Conservation (phyloP, 1,284 basidiomycete genomes). For the Fereydounia khargensis region DNA sequence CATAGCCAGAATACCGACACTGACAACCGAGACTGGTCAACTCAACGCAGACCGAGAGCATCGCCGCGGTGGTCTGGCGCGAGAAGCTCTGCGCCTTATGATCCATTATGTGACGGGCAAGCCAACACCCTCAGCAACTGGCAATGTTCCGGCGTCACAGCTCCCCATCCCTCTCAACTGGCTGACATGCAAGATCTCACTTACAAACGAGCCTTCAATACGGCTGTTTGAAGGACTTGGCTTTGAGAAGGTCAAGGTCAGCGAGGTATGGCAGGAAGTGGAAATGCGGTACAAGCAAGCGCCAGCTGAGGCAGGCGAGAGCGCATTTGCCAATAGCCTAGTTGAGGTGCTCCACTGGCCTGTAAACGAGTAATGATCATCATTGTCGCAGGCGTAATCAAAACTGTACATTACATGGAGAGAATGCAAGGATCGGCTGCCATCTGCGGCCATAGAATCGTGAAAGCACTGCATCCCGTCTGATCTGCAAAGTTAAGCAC, state of each 20-base stretch:
- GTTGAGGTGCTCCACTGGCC: background rate
- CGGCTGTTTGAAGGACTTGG: conserved; percentile 38
- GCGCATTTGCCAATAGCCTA: too few relatives aligned
- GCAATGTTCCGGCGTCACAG: background rate
- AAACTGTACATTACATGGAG: background rate
- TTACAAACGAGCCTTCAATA: conserved; percentile 28
- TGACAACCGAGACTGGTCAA: background rate
- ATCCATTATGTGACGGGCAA: conserved; percentile 58
- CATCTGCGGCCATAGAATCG: background rate
- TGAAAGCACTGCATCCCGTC: background rate
- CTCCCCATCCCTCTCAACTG: conserved; percentile 21
- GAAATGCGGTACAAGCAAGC: conserved; percentile 42
- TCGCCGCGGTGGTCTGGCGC: conserved; percentile 65
- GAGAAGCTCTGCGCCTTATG: conserved; percentile 53
- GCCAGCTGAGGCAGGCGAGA: too few relatives aligned
- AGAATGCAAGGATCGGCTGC: background rate
- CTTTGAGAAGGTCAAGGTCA: conserved; percentile 27
- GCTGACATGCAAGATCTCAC: conserved; percentile 39
- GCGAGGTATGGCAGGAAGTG: conserved; percentile 43
- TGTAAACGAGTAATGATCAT: background rate
- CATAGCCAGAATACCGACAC: background rate
- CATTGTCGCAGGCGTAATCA: background rate
- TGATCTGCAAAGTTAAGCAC: conserved; percentile 65
- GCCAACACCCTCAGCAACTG: conserved; percentile 3
- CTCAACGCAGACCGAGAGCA: conserved; percentile 62